These are phyloP conservation scores for Xylaria grammica DNA, from an alignment of 495 filamentous ascomycete species.

Conservation along the genomic window DNA sequence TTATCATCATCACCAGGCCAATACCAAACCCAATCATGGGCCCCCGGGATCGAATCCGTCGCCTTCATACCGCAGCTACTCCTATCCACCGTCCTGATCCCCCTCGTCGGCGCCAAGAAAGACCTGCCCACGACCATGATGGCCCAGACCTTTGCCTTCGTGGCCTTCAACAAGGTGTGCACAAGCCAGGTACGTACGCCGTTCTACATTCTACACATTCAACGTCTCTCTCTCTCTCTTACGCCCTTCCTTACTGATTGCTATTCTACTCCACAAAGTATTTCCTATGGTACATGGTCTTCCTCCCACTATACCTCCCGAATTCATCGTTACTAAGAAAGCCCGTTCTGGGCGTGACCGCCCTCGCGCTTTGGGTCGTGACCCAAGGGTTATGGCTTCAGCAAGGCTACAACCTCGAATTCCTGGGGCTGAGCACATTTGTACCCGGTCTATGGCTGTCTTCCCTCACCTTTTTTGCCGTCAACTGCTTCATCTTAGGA, in stretches of 20 bases:
- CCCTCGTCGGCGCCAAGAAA: slow-evolving; percentile 79
- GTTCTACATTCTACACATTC: background rate
- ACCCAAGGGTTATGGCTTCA: slow-evolving; percentile 83
- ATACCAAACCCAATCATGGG: background rate
- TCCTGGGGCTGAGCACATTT: slow-evolving; percentile 84
- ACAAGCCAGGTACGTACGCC: slow-evolving; percentile 79
- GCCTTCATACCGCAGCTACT: slow-evolving; percentile 89
- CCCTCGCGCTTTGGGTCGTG: slow-evolving; percentile 71
- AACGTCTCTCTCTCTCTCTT: background rate
- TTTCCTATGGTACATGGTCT: slow-evolving; percentile 95
- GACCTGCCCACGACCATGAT: slow-evolving; percentile 86
- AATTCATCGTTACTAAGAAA: slow-evolving; percentile 69
- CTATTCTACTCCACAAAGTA: slow-evolving; percentile 61
- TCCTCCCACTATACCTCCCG: slow-evolving; percentile 90
- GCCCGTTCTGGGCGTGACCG: slow-evolving; percentile 64
- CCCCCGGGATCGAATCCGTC: slow-evolving; percentile 66
- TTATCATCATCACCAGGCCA: background rate
- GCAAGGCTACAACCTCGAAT: slow-evolving; percentile 87
- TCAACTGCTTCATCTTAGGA: slow-evolving; percentile 87
- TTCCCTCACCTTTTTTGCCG: slow-evolving; percentile 76
- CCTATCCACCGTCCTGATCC: slow-evolving; percentile 76
- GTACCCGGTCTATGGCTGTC: slow-evolving; percentile 80
- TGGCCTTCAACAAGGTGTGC: slow-evolving; percentile 97
- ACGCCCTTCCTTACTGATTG: background rate
- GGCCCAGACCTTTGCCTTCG: slow-evolving; percentile 98